phyloP scores from a whole-genome alignment of 1,284 basidiomycete species.

The Cerioporus squamosus region DNA sequence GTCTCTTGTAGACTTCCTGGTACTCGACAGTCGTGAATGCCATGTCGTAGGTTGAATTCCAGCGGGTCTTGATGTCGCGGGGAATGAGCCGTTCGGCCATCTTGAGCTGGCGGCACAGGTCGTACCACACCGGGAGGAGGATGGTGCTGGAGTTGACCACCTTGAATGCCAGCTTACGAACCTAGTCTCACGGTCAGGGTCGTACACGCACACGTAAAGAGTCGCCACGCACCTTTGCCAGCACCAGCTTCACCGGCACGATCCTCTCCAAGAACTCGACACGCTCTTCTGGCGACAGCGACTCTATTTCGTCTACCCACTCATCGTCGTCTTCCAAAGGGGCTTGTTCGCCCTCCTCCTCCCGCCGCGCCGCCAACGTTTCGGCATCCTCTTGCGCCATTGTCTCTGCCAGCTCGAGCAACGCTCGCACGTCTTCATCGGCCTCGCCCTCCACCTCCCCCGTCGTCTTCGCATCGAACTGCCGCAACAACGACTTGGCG shows the following conservation, averaged over 20 bases:
- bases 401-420: neutral
- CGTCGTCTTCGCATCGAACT: conserved; percentile 17
- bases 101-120: too few relatives aligned
- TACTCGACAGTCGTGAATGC: too few relatives aligned
- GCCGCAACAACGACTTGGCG: conserved; percentile 24
- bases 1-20: too few relatives aligned
- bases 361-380: neutral
- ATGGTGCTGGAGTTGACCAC: too few relatives aligned
- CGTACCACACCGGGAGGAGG: too few relatives aligned
- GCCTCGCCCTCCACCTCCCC: neutral
- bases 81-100: too few relatives aligned
- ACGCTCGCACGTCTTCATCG: neutral
- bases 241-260: conserved; percentile 14
- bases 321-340: conserved; percentile 9
- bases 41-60: too few relatives aligned
- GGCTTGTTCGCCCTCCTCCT: neutral
- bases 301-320: conserved; percentile 6
- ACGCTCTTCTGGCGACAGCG: conserved; percentile 7
- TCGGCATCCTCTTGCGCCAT: neutral
- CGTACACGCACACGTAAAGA: too few relatives aligned
- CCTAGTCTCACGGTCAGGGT: too few relatives aligned
- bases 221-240: conserved; percentile 19
- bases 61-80: too few relatives aligned
- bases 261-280: conserved; percentile 6
- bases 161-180: too few relatives aligned